These are phyloP conservation scores for Penicillium riverlandense DNA, from an alignment of 495 filamentous ascomycete genomes.

Conservation along the genomic window DNA sequence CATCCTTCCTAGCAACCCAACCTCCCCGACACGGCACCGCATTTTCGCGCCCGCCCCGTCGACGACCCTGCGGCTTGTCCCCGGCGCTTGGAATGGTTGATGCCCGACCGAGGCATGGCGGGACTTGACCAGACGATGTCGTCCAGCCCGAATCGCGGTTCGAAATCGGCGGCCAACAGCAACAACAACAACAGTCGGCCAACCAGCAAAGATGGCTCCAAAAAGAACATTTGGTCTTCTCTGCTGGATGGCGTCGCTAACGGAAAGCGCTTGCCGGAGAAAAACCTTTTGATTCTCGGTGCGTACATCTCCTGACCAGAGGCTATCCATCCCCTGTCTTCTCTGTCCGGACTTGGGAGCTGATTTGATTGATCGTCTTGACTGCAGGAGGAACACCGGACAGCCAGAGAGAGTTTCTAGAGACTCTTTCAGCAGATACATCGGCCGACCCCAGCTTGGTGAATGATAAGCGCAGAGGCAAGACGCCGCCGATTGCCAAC, in stretches of 20 bases:
- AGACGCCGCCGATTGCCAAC: constrained; percentile 77
- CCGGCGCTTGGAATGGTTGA: constrained; percentile 25
- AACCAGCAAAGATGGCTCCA: constrained; percentile 62
- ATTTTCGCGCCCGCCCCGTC: constrained; percentile 1
- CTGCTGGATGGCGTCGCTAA: constrained; percentile 88
- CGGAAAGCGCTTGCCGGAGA: constrained; percentile 86
- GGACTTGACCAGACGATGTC: constrained; percentile 36
- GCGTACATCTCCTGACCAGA: constrained; percentile 11
- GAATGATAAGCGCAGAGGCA: constrained; percentile 54
- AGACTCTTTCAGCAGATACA: constrained; percentile 62
- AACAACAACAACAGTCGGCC: constrained; percentile 46
- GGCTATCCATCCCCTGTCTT: not conserved
- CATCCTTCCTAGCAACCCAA: not conserved
- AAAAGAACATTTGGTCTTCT: constrained; percentile 90
- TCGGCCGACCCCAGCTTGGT: constrained; percentile 39
- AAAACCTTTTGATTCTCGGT: constrained; percentile 85
- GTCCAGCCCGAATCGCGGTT: constrained; percentile 31
- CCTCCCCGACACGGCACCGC: constrained; percentile 1
- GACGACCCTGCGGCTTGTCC: no score
- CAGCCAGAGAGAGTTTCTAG: constrained; percentile 83
- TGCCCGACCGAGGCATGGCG: constrained; percentile 28
- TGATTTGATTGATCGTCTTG: constrained; percentile 11
- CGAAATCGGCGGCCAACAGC: constrained; percentile 27
- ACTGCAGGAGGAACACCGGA: constrained; percentile 74
- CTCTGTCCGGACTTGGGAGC: not conserved